These are phyloP conservation scores for Quillaja saponaria DNA, from an alignment of 306 rosid genomes.

Conservation along the genomic window DNA sequence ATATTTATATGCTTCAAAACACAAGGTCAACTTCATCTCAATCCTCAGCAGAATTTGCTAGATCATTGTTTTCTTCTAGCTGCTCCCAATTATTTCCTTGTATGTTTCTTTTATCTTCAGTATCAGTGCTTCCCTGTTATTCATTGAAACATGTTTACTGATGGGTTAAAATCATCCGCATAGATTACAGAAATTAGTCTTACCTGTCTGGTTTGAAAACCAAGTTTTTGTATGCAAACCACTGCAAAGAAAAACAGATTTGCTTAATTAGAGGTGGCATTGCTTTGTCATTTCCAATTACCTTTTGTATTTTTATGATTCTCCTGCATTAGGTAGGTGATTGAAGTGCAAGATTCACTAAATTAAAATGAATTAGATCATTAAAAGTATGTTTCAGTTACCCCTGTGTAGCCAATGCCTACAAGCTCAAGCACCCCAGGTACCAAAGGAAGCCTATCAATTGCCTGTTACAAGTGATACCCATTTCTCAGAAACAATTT, in stretches of 20 bases:
- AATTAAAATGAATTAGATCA: conserved; percentile 8
- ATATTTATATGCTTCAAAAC: conserved; percentile 36
- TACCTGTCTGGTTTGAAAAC: conserved; percentile 80
- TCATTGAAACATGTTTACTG: conserved; percentile 6
- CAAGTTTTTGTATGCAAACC: conserved; percentile 77
- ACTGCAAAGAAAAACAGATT: conserved; percentile 48
- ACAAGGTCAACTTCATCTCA: conserved; percentile 28
- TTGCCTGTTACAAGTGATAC: conserved; percentile 58
- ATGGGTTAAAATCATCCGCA: neutral
- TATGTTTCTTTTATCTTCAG: conserved; percentile 59
- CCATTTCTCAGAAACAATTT: conserved; percentile 14
- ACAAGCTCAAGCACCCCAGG: conserved; percentile 85
- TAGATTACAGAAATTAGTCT: conserved; percentile 14
- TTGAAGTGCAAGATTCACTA: too few relatives aligned
- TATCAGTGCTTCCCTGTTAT: conserved; percentile 69
- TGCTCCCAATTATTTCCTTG: conserved; percentile 67
- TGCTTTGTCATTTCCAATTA: too few relatives aligned
- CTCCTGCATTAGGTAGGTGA: too few relatives aligned
- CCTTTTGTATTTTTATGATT: too few relatives aligned
- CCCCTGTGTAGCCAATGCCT: conserved; percentile 93
- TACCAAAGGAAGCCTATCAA: conserved; percentile 87
- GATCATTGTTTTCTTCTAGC: conserved; percentile 38
- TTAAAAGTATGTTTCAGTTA: conserved; percentile 38
- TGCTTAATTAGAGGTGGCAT: neutral
- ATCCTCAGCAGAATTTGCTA: conserved; percentile 32